phyloP scores from a whole-genome alignment of 208 protist species.

The Spongospora subterranea region DNA sequence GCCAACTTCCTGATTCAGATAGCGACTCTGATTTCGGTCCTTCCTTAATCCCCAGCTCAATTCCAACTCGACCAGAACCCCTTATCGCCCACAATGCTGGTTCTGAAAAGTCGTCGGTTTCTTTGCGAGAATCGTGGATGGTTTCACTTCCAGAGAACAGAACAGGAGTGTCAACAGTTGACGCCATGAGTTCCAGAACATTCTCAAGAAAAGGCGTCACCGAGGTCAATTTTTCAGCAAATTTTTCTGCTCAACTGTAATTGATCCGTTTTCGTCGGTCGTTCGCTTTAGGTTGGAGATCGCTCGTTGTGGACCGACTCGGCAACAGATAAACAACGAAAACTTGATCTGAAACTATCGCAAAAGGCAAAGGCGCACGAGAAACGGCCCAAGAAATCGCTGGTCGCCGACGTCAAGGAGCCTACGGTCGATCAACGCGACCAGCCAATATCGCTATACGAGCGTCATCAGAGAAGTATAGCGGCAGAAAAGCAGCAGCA shows the following conservation, averaged over 20 bases:
- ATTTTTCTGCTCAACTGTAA: background rate
- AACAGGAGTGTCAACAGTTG: background rate
- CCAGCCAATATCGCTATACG: background rate
- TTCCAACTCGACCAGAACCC: too few relatives aligned
- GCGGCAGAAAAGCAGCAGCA: background rate
- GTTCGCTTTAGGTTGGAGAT: conserved; percentile 50
- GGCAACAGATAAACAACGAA: conserved; percentile 29
- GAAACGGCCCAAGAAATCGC: background rate
- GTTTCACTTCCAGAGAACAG: background rate
- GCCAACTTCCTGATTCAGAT: background rate
- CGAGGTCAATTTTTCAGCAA: background rate
- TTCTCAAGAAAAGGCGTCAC: conserved; percentile 7
- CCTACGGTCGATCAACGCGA: background rate
- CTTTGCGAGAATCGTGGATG: conserved; percentile 28
- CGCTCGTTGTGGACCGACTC: conserved; percentile 11
- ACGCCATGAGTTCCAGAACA: background rate
- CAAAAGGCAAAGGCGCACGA: background rate
- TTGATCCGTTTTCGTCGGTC: background rate
- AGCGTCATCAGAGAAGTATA: background rate
- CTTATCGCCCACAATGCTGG: background rate
- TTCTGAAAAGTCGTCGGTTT: background rate
- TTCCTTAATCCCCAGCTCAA: background rate
- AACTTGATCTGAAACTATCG: background rate
- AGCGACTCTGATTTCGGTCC: conserved; percentile 8
- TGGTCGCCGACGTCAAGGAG: background rate